Evolutionary conservation across 257 asterid species (phyloP), one percentile per base, ranked within the genome.

Genomic region (Lantana camara): DNA sequence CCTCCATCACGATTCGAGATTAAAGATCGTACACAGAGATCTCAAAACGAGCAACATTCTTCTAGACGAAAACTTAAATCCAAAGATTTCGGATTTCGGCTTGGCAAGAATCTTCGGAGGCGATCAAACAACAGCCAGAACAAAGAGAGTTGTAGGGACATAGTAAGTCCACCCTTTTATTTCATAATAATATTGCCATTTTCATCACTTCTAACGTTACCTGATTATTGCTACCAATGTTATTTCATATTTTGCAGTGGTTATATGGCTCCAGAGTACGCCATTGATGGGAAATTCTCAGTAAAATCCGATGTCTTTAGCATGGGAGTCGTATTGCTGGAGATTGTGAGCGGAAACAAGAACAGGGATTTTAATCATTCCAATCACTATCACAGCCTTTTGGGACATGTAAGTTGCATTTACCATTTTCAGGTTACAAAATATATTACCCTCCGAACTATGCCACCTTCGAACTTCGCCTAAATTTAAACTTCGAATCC

Each of bases 231-330:
- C n/a, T n/a, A 27, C 32, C 32, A 68, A 12, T 2, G 40, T 17
- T 3, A 21, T 34, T 35, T 66, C 30, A 15, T 73, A 50, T n/a
- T n/a, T n/a, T n/a, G n/a, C 75, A 82, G 87, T 68, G 84, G 84
- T 12, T 81, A 81, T 53, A 81, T 74, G 76, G 71, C 86, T 60
- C 86, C 83, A 1, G 81, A 77, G 50, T 80, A 77, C n/a, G 83
- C 86, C 9, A 27, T 77, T 15, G 69, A 67, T 11, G 87, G 87
- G n/a, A 65, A 72, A 9, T 78, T 61, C 58, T 81, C 82, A 3
- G 67, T 69, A 48, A 78, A 75, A 55, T 78, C 80, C 9, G 80
- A 81, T 20, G 55, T 82, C 56, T 82, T 75, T 23, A 78, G 82
- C 56, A 3, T 82, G 27, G 84, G 85, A 37, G 85, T 82, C 17